Percentiles rank a stretch among this genome's conserved stretches.
These are phyloP conservation scores for Wallacemonas rigidus DNA, from an alignment of 208 protist genomes.

Conservation along the genomic window DNA sequence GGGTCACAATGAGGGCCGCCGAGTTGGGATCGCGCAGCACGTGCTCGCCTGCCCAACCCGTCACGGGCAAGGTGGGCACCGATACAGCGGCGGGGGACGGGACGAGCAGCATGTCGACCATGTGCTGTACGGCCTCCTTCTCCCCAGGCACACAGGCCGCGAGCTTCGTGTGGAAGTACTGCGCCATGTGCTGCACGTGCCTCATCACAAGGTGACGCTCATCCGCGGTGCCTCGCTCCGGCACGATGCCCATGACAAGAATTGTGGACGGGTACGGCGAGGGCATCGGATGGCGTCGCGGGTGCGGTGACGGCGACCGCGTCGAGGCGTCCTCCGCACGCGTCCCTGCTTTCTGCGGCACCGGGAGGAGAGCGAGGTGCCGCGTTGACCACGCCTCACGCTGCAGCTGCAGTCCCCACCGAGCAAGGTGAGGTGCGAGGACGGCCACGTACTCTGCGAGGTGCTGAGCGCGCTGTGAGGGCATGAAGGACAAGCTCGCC, in stretches of 20 bases:
- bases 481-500: conserved; percentile 72
- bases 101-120: conserved; percentile 54
- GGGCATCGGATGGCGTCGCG: conserved; percentile 33
- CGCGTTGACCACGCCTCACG: conserved; percentile 42
- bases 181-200: conserved; percentile 54
- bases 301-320: background rate
- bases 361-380: conserved; percentile 60
- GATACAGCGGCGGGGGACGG: background rate
- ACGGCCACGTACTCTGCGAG: conserved; percentile 40
- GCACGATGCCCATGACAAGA: conserved; percentile 54
- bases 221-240: conserved; percentile 44
- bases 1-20: conserved; percentile 65
- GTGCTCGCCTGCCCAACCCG: background rate
- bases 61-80: background rate
- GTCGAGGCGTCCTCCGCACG: background rate
- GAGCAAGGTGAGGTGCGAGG: conserved; percentile 41
- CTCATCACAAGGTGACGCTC: conserved; percentile 39
- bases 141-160: conserved; percentile 53
- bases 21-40: conserved; percentile 54
- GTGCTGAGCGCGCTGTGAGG: conserved; percentile 52
- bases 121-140: conserved; percentile 54
- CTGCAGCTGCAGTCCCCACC: conserved; percentile 72
- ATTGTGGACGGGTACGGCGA: conserved; percentile 56
- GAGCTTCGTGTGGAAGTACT: conserved; percentile 52
- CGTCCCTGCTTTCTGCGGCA: conserved; percentile 41